Conservation (phyloP, 768 basidiomycete genomes). For the Butyriboletus loyo region DNA sequence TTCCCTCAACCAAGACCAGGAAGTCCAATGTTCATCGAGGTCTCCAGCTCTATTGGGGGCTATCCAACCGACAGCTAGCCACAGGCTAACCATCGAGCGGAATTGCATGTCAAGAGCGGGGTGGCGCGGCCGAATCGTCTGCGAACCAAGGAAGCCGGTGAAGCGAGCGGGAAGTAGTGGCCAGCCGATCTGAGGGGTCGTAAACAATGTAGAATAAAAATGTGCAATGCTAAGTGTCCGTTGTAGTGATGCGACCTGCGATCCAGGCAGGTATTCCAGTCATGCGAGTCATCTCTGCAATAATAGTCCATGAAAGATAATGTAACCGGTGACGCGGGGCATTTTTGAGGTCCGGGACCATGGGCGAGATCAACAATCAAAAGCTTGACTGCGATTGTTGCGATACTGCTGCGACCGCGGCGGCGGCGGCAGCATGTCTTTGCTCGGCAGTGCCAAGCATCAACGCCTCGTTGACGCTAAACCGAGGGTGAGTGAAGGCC, state of each 20-base stretch:
- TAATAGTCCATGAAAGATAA: conserved; percentile 38
- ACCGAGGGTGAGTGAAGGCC: background rate
- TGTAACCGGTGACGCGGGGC: conserved; percentile 30
- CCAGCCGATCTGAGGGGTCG: conserved; percentile 31
- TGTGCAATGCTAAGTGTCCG: conserved; percentile 39
- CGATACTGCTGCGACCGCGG: conserved; percentile 53
- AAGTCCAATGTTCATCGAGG: conserved; percentile 50
- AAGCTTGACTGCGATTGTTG: conserved; percentile 39
- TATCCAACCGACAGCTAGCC: conserved; percentile 32
- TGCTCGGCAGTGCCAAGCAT: conserved; percentile 84
- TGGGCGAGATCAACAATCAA: conserved; percentile 39
- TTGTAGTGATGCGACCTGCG: conserved; percentile 54
- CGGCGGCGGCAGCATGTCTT: conserved; percentile 55
- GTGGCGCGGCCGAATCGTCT: conserved; percentile 56
- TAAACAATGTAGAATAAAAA: conserved; percentile 44
- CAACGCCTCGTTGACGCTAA: conserved; percentile 80
- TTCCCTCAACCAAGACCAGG: conserved; percentile 50
- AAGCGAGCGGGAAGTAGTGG: conserved; percentile 12
- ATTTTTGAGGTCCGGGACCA: conserved; percentile 23
- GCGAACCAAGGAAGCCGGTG: conserved; percentile 16
- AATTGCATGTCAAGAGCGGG: conserved; percentile 31
- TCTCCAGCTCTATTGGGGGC: conserved; percentile 28
- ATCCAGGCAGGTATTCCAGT: conserved; percentile 55
- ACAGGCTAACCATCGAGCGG: conserved; percentile 38
- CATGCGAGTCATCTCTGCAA: conserved; percentile 38